A percentile compares a stretch with the other conserved stretches of the same genome.
Evolutionary conservation across 192 early-diverging fungal species (phyloP).

Genomic region (Chytriomyces sp.): DNA sequence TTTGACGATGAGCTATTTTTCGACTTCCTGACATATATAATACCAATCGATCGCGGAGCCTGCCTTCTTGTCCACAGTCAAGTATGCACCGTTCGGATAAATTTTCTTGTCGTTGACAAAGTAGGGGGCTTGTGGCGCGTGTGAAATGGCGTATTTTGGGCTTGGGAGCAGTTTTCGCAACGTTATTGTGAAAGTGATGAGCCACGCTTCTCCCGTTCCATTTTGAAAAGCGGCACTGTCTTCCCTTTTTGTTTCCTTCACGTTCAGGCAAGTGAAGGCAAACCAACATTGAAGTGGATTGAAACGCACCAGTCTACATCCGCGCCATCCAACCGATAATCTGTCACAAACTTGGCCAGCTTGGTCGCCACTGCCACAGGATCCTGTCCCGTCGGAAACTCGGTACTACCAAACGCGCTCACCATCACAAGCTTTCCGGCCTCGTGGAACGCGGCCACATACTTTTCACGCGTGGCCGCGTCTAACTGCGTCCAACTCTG

Average conservation of each 20-base stretch:
- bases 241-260: too few relatives aligned
- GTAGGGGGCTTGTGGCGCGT: constrained; percentile 46
- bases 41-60: constrained; percentile 39
- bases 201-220: constrained; percentile 45
- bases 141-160: constrained; percentile 37
- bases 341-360: constrained; percentile 39
- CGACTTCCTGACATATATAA: too few relatives aligned
- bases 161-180: constrained; percentile 33
- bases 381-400: constrained; percentile 37
- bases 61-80: constrained; percentile 29
- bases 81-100: constrained; percentile 44
- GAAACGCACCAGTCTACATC: constrained; percentile 41
- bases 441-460: constrained; percentile 32
- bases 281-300: background rate
- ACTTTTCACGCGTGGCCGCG: constrained; percentile 23
- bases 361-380: constrained; percentile 32
- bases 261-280: too few relatives aligned
- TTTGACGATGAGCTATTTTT: too few relatives aligned
- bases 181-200: constrained; percentile 35
- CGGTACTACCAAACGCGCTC: constrained; percentile 39
- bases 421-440: constrained; percentile 38
- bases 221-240: constrained; percentile 2
- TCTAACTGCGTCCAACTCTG: constrained; percentile 30
- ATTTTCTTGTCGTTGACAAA: constrained; percentile 30
- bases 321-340: constrained; percentile 42